Base-by-base conservation (phyloP, 805 yeast genomes). In the Kodamaea kakaduensis region DNA sequence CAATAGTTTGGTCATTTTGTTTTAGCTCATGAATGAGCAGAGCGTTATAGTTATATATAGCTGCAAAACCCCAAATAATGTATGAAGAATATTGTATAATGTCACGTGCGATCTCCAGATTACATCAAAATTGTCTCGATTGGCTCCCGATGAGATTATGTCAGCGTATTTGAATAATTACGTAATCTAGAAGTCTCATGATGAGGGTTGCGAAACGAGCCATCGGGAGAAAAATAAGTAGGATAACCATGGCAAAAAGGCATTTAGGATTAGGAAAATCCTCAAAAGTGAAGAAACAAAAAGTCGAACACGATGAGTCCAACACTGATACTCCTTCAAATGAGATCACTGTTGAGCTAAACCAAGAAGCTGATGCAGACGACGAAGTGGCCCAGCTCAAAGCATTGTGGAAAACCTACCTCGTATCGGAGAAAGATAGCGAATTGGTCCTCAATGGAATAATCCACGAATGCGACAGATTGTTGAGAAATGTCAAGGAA, bases 381-480 rank as follows among this genome's bases (percentile, higher is more conserved):
- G 88, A 87, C 53, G 93, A 85, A 47, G 50, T 85, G n/a, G 78
- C 78, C 5, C 95, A 87, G 55, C 59, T 89, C 40, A 64, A 60
- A 40, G 94, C 84, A 1, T 61, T 89, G 25, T 86, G 89, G 83
- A 59, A 65, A 10, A 78, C 85, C 3, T 85, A 76, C 58, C 48
- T 61, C 26, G 54, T 64, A 4, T 67, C 82, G 2, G 77, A 73
- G 3, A 73, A 74, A 38, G 82, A 80, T 15, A 75, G 73, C 44
- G 84, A 81, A 51, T 59, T 78, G 41, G 71, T 84, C 22, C 54
- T 84, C 39, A 84, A 88, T 50, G 97, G 96, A 16, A 71, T 89
- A 4, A 73, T 90, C n/a, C 96, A 89, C 49, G 97, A 90, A 54
- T 84, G 95, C 62, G 96, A 90, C 51, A 63, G 94, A 32, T 55